Evolutionary conservation across 352 stramenopile genomes (phyloP), one percentile per base, ranked within the genome.

Genomic region (Globisporangium apiculatum): DNA sequence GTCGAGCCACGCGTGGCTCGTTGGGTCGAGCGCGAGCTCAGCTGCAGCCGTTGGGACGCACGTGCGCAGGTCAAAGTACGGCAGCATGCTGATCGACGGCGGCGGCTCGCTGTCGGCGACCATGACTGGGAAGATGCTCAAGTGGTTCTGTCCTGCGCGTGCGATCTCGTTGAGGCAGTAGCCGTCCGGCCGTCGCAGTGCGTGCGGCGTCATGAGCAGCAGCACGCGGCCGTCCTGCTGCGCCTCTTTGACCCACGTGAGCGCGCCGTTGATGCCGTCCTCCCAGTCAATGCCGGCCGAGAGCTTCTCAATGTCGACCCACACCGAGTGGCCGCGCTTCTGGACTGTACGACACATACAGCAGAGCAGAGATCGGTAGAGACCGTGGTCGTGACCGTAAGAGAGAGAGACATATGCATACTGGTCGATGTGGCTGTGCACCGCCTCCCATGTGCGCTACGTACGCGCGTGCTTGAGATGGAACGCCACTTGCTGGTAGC

Each of bases 81-180:
- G 81, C 24, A 91, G 67, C 69, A 91, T 85, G 1, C 64, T 62
- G 57, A 89, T 87, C 40, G 73, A 71, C n/a, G 79, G 78, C 10
- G 77, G 79, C 10, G 81, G 81, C 18, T 78, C 72, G 51, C 79
- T 89, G 37, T 89, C 78, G 0, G 66, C 75, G 45, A 91, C 71
- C 53, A 91, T 63, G 10, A 86, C 79, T 3, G 79, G 81, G 48
- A 91, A 91, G 58, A 89, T 89, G 53, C 68, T 79, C 8, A 91
- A 69, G 11, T 72, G 68, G 40, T 85, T 68, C 15, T 75, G 71
- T 18, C 76, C 74, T 10, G 81, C 81, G 42, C 79, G 75, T 8
- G 81, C 76, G 15, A 91, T 82, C 65, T 91, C 81, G 60, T 91
- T 91, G 55, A 91, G 73, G 41, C 81, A 91, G 61, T 89, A 91